Percentiles rank a stretch among this genome's conserved stretches.
phyloP scores from a whole-genome alignment of 2,329 filamentous ascomycete species.

The Hypoxylon sp. region DNA sequence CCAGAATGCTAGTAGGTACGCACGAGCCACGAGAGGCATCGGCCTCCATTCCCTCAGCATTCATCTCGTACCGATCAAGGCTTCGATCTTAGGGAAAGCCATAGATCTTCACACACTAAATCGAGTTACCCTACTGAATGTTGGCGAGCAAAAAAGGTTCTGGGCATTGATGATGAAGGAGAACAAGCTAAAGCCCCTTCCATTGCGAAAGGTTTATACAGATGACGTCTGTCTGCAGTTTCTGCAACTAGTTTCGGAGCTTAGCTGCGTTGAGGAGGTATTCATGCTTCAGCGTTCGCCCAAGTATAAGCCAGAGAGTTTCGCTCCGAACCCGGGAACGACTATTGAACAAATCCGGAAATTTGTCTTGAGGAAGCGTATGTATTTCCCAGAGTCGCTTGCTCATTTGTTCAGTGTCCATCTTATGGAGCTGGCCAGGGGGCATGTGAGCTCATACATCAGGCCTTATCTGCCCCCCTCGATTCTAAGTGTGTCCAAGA shows the following conservation, averaged over 20 bases:
- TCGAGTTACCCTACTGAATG: conserved; percentile 72
- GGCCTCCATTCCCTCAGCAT: conserved; percentile 67
- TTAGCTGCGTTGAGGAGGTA: conserved; percentile 68
- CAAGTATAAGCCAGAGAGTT: conserved; percentile 66
- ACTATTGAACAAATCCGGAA: conserved; percentile 71
- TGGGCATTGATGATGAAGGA: conserved; percentile 70
- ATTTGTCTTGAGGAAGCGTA: conserved; percentile 67
- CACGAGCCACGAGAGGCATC: conserved; percentile 70
- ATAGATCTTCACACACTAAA: conserved; percentile 70
- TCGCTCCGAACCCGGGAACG: conserved; percentile 63
- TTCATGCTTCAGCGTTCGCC: conserved; percentile 68
- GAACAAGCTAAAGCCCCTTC: conserved; percentile 64
- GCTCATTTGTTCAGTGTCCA: background rate
- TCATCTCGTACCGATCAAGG: conserved; percentile 71
- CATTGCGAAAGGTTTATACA: conserved; percentile 70
- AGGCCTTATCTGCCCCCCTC: background rate
- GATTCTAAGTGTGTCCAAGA: background rate
- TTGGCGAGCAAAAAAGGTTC: conserved; percentile 71
- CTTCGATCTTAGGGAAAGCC: conserved; percentile 67
- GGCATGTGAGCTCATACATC: background rate
- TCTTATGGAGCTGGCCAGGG: background rate
- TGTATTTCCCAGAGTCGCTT: conserved; percentile 1
- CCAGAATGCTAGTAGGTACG: conserved; percentile 63
- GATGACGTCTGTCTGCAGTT: conserved; percentile 72
- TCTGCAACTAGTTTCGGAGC: conserved; percentile 65